Conservation (phyloP, 148 eudicot species). For the Pouteria glomerata region DNA sequence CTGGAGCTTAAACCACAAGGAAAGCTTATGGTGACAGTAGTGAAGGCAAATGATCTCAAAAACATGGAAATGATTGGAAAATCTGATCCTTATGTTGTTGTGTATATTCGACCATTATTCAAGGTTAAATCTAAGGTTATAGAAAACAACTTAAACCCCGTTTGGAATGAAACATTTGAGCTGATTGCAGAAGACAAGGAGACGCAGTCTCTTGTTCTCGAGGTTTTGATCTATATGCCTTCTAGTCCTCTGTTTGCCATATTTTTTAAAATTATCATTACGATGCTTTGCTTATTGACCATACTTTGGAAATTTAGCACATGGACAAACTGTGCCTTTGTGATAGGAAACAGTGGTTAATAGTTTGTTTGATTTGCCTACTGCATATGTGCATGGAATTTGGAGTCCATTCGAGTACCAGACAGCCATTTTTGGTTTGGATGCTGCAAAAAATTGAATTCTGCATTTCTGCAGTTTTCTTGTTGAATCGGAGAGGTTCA, state of each 20-base stretch:
- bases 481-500: not conserved
- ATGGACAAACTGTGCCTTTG: not conserved
- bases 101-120: slow-evolving; percentile 70
- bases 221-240: slow-evolving; percentile 48
- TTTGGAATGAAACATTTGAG: slow-evolving; percentile 85
- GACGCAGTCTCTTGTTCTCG: slow-evolving; percentile 72
- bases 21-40: slow-evolving; percentile 62
- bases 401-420: too few relatives aligned
- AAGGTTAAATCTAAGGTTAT: slow-evolving; percentile 82
- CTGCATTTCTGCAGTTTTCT: not conserved
- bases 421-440: too few relatives aligned
- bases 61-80: slow-evolving; percentile 93
- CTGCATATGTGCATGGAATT: too few relatives aligned
- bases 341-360: not conserved
- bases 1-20: slow-evolving; percentile 99
- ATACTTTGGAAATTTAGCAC: not conserved
- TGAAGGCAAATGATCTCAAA: slow-evolving; percentile 81
- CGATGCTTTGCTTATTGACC: not conserved
- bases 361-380: not conserved
- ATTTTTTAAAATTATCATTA: not conserved
- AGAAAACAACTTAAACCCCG: slow-evolving; percentile 84
- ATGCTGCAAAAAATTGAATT: too few relatives aligned
- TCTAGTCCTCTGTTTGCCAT: not conserved
- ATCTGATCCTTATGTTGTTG: slow-evolving; percentile 82
- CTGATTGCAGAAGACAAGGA: slow-evolving; percentile 93